Evolutionary conservation across 371 early-diverging fungal species (phyloP), one percentile per base, ranked within the genome.

Genomic region (Cokeromyces recurvatus): DNA sequence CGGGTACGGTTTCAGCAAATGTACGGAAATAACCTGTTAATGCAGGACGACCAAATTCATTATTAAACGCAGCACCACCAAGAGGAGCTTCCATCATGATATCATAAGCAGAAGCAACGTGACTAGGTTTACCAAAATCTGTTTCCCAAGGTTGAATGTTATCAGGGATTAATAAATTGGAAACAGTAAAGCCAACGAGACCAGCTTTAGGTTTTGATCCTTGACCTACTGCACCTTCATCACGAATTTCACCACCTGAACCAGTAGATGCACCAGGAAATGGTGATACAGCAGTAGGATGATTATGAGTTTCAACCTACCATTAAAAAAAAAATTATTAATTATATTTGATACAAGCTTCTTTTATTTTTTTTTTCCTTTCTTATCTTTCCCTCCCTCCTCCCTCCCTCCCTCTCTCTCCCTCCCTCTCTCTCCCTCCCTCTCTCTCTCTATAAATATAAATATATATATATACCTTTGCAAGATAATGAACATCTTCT

Each of bases 271-370:
- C 98, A 58, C 98, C 98, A 24, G 97, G 90, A 68, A 87, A 95
- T 32, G 98, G 98, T 27, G 95, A 95, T 12, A 97, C 94, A 11
- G 95, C 95, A 15, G 97, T 97, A 32, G 98, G 98, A 67, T 97
- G 98, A 70, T 97, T 97, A 69, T 97, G 98, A 0, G 98, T 97
- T 74, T 97, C 98, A 17, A 97, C 98, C 76, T 75, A 57, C 19
- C 3, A 34, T 43, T 38, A 44, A n/a, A 25, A 8, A 32, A 27
- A 2, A 6, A 25, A n/a, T n/a, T n/a, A n/a, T n/a, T n/a, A n/a
- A n/a, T n/a, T n/a, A n/a, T n/a, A n/a, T n/a, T n/a, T n/a, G n/a
- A n/a, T n/a, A n/a, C n/a, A n/a, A n/a, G n/a, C n/a, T n/a, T n/a
- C n/a, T n/a, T n/a, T n/a, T n/a, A n/a, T n/a, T n/a, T n/a, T n/a